Percentiles rank a stretch among this genome's conserved stretches.
Evolutionary conservation across 1,284 basidiomycete species (phyloP).

Genomic region (Boletellus sp.): DNA sequence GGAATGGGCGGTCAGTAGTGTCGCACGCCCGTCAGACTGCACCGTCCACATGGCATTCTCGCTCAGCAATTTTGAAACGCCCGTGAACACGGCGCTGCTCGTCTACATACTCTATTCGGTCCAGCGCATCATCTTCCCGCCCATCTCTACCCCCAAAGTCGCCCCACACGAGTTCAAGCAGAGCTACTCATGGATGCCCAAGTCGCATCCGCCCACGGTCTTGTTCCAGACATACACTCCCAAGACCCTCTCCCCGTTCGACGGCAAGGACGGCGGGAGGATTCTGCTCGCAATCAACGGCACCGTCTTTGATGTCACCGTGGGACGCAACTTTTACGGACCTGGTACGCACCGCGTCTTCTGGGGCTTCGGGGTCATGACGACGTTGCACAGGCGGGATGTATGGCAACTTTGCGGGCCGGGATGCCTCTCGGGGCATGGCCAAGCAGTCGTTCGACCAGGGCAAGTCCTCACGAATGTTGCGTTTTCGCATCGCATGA

Average conservation of each 20-base stretch:
- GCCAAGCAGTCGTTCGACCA: slow-evolving; percentile 93
- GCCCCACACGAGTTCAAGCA: slow-evolving; percentile 71
- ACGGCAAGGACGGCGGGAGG: slow-evolving; percentile 63
- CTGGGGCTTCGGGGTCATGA: background rate
- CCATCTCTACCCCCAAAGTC: slow-evolving; percentile 43
- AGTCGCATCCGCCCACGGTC: slow-evolving; percentile 71
- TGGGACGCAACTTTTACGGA: slow-evolving; percentile 88
- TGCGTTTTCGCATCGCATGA: background rate
- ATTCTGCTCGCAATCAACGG: slow-evolving; percentile 87
- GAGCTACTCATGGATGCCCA: slow-evolving; percentile 85
- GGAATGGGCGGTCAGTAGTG: no score
- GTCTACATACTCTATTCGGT: slow-evolving; percentile 77
- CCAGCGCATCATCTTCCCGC: slow-evolving; percentile 70
- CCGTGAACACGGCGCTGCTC: slow-evolving; percentile 72
- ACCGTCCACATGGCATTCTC: slow-evolving; percentile 22
- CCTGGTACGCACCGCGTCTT: slow-evolving; percentile 60
- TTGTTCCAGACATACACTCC: slow-evolving; percentile 77
- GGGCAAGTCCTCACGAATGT: slow-evolving; percentile 52
- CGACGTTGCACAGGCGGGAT: slow-evolving; percentile 60
- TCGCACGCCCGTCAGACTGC: slow-evolving; percentile 1
- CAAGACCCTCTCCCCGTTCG: slow-evolving; percentile 64
- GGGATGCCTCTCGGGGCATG: slow-evolving; percentile 93
- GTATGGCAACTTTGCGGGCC: slow-evolving; percentile 95
- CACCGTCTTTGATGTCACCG: slow-evolving; percentile 88
- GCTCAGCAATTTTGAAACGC: slow-evolving; percentile 54